These are phyloP conservation scores for Diatrype stigma DNA, from an alignment of 2,329 filamentous ascomycete genomes.

Conservation along the genomic window DNA sequence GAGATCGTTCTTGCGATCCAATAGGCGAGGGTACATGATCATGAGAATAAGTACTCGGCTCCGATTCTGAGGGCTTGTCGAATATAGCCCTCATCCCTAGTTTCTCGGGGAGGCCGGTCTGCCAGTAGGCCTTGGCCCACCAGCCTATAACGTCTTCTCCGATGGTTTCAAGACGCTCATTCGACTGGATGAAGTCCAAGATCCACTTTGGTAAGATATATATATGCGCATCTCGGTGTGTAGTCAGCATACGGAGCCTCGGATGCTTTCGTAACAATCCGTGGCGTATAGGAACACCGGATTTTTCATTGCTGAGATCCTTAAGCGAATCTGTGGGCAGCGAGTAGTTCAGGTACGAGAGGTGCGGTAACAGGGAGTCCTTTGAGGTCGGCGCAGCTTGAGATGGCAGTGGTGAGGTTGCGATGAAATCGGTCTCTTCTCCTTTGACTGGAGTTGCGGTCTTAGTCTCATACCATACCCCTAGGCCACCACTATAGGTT, in stretches of 20 bases:
- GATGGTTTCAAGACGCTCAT: constrained; percentile 80
- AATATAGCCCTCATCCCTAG: constrained; percentile 68
- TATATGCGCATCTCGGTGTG: constrained; percentile 85
- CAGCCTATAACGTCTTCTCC: constrained; percentile 89
- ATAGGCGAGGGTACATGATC: constrained; percentile 14
- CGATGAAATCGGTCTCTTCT: constrained; percentile 90
- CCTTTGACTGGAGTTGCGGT: constrained; percentile 72
- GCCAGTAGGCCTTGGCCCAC: constrained; percentile 96
- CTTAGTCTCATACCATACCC: constrained; percentile 89
- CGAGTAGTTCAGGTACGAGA: constrained; percentile 78
- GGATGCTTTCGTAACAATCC: constrained; percentile 71
- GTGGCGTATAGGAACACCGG: constrained; percentile 69
- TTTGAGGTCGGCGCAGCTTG: constrained; percentile 55
- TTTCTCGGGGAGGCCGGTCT: constrained; percentile 73
- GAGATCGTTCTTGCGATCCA: constrained; percentile 14
- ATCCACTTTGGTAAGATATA: constrained; percentile 94
- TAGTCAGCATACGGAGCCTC: constrained; percentile 73
- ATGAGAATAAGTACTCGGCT: constrained; percentile 31
- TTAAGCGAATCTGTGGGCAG: constrained; percentile 87
- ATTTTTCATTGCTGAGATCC: constrained; percentile 73
- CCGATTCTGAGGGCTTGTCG: constrained; percentile 36
- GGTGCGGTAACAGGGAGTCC: constrained; percentile 60
- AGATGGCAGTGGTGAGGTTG: constrained; percentile 63
- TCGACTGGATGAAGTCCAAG: constrained; percentile 73
- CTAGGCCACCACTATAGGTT: constrained; percentile 69